phyloP scores from a whole-genome alignment of 352 stramenopile genomes.

The Pythium vanterpoolii region DNA sequence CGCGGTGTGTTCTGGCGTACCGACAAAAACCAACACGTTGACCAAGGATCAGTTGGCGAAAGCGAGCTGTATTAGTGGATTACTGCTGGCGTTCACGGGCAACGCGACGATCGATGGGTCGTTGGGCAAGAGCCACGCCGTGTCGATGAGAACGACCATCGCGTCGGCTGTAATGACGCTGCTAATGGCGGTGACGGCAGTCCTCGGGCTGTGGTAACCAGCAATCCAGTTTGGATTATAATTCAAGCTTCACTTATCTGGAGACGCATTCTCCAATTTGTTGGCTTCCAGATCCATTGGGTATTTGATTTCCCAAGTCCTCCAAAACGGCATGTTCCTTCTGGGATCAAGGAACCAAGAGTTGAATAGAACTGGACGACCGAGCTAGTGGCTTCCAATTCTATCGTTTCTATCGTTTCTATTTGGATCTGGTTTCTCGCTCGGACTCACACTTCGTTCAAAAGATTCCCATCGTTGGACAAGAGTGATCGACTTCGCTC shows the following conservation, averaged over 20 bases:
- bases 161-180: not conserved
- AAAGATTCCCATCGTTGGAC: conserved; percentile 6
- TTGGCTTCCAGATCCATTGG: not conserved
- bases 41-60: not conserved
- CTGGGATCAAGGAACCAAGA: not conserved
- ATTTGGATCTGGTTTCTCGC: conserved; percentile 17
- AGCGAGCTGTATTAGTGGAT: conserved; percentile 3
- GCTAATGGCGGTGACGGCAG: not conserved
- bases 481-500: conserved; percentile 1
- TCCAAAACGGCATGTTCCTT: not conserved
- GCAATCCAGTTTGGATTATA: not conserved
- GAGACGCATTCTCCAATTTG: not conserved
- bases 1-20: conserved; percentile 28
- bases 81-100: conserved; percentile 11
- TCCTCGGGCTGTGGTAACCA: not conserved
- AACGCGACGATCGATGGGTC: not conserved
- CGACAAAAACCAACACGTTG: conserved; percentile 27
- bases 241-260: no score
- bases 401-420: conserved; percentile 12
- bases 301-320: not conserved
- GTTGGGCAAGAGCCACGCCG: not conserved
- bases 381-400: not conserved
- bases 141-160: not conserved
- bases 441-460: no score
- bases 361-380: not conserved